Base-by-base conservation (phyloP, 805 yeast species). In the Candida pseudoglaebosa region DNA sequence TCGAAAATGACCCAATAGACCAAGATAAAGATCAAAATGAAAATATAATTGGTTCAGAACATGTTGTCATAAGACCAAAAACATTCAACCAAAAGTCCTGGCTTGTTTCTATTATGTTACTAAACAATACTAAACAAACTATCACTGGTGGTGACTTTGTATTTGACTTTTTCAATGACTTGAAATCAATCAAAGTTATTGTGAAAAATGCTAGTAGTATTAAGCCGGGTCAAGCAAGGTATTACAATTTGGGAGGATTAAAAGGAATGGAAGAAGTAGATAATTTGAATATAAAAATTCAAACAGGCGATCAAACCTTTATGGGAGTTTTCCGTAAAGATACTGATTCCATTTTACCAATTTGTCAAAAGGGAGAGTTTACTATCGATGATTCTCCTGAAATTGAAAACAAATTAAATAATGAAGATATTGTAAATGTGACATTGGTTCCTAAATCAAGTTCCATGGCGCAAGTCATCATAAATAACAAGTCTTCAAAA, bases 381-480 rank as follows among this genome's bases (percentile, higher is more conserved):
- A 18, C 3, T 15, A 28, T 18, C 16, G 16, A 13, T 22, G 32
- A 21, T n/a, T 10, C 18, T 28, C 17, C 28, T 2, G 14, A 28
- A 9, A 20, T 16, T 12, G 35, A 36, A 22, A 10, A 29, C 5
- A 14, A 33, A 9, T 19, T 22, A n/a, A n/a, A 8, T 15, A 14
- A 36, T 4, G 16, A 32, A 6, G 46, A 45, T 24, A 20, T 32
- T 13, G 47, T 57, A 18, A 40, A 40, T 16, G 51, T 59, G 10
- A 43, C 54, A 7, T 46, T 64, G 15, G 50, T 54, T 20, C 64
- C 68, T 10, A 62, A 63, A 36, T 53, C 67, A 3, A 49, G 46
- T 17, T 46, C 49, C 4, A 48, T 64, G 53, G 56, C 67, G 2
- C 68, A 62, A 32, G 46, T 63, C 8, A 48, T 53, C 15, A 44